Base-by-base conservation (phyloP, 306 rosid species). In the Styphnolobium japonicum region DNA sequence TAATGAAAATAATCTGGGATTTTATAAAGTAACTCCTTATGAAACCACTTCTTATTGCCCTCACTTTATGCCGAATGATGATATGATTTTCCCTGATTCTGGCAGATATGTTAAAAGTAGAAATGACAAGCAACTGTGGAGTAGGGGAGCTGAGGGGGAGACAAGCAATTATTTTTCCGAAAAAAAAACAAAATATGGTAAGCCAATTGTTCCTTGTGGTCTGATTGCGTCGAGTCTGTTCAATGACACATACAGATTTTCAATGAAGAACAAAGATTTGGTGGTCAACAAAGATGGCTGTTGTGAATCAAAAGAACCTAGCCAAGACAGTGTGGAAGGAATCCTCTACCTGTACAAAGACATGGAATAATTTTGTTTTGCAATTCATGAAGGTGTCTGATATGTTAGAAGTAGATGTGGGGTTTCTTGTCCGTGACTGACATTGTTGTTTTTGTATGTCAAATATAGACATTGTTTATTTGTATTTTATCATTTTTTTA, bases 381-480 rank as follows among this genome's bases (percentile, higher is more conserved):
- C 99, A 96, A 87, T 96, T 96, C 85, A 96, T 96, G 98, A 96
- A 96, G 92, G 98, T 96, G 51, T 93, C 99, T 56, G 99, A 96
- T 85, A 86, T 96, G 94, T 74, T 96, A 85, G 99, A 96, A 83
- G 90, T 87, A 46, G 99, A 96, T 87, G 98, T 97, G 45, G 99
- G 98, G 76, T 96, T 93, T 86, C 99, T 96, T 76, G 90, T 90
- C 64, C 94, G 96, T 63, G 98, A n/a, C n/a, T n/a, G n/a, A 96
- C 81, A 87, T 97, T 6, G 98, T 96, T 85, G 91, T 96, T 87
- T 96, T 96, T 84, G 92, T 96, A 10, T 96, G 99, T 82, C 98
- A 96, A 84, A 96, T 96, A 80, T 88, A n/a, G n/a, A n/a, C n/a
- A n/a, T n/a, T n/a, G n/a, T n/a, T n/a, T n/a, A n/a, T n/a, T n/a